These are phyloP conservation scores for Aspergillus flavus DNA, from an alignment of 2,329 filamentous ascomycete genomes.

Conservation along the genomic window DNA sequence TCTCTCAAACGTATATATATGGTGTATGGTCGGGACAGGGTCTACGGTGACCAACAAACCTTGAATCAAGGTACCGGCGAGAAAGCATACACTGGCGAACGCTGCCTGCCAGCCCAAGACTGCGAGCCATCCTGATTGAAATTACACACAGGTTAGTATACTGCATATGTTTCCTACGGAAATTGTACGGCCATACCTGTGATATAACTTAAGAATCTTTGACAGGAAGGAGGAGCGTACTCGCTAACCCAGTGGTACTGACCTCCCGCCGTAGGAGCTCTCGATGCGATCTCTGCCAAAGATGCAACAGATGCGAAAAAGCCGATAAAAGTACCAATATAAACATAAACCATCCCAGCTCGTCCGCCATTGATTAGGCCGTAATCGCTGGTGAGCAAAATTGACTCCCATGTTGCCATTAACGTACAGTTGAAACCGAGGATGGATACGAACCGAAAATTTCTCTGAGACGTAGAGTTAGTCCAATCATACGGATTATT, in stretches of 20 bases:
- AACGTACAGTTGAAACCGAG: conserved; percentile 44
- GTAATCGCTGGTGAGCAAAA: conserved; percentile 32
- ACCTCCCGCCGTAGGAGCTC: conserved; percentile 40
- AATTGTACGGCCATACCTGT: conserved; percentile 26
- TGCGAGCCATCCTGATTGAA: conserved; percentile 36
- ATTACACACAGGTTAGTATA: background rate
- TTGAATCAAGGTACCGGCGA: conserved; percentile 38
- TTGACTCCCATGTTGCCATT: conserved; percentile 46
- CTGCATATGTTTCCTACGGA: too few relatives aligned
- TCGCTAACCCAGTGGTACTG: conserved; percentile 46
- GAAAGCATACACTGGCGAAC: conserved; percentile 36
- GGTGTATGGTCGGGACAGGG: conserved; percentile 40
- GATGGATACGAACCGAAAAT: conserved; percentile 44
- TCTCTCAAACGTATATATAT: background rate
- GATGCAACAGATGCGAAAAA: conserved; percentile 39
- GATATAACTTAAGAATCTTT: conserved; percentile 40
- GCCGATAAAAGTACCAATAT: conserved; percentile 38
- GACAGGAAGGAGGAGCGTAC: conserved; percentile 34
- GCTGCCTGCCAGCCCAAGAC: conserved; percentile 40
- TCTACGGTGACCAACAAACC: conserved; percentile 37
- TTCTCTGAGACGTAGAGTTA: conserved; percentile 20
- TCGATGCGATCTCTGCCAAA: conserved; percentile 39
- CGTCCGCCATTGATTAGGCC: conserved; percentile 35
- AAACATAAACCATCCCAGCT: conserved; percentile 41
- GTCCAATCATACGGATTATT: background rate